phyloP scores from a whole-genome alignment of 1,139 yeast genomes.

The Hemisphaericaspora xylofermentans region DNA sequence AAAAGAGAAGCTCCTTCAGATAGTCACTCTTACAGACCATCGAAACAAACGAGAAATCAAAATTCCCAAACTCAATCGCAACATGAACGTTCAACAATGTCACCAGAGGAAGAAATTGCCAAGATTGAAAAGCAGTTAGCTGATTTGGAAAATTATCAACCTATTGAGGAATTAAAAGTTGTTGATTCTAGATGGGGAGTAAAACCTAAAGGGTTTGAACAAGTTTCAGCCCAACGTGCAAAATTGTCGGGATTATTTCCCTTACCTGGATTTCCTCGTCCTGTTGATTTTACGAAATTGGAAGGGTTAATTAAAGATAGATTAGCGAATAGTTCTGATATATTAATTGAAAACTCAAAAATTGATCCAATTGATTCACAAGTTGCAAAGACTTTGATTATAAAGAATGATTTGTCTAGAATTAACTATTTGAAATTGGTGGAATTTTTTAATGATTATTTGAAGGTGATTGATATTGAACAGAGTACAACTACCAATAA shows the following conservation, averaged over 20 bases:
- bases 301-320: constrained; percentile 47
- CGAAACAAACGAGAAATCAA: constrained; percentile 1
- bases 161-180: constrained; percentile 35
- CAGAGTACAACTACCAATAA: constrained; percentile 24
- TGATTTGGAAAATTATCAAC: constrained; percentile 20
- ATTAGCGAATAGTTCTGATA: constrained; percentile 40
- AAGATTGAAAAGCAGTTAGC: constrained; percentile 17
- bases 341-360: constrained; percentile 39
- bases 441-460: constrained; percentile 41
- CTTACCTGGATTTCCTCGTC: constrained; percentile 66
- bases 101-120: constrained; percentile 6
- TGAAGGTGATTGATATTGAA: constrained; percentile 36
- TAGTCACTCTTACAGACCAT: neutral
- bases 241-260: constrained; percentile 82
- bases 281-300: constrained; percentile 53
- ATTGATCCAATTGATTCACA: constrained; percentile 55
- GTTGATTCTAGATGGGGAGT: constrained; percentile 70
- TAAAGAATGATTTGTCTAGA: constrained; percentile 44
- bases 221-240: constrained; percentile 74
- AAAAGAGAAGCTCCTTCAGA: constrained; percentile 4
- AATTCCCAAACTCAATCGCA: neutral
- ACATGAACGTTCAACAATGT: neutral
- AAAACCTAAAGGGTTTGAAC: constrained; percentile 73
- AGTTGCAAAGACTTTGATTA: constrained; percentile 47
- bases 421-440: constrained; percentile 43